Evolutionary conservation across 2,329 filamentous ascomycete species (phyloP).

Genomic region (Trematosphaeria pertusa): DNA sequence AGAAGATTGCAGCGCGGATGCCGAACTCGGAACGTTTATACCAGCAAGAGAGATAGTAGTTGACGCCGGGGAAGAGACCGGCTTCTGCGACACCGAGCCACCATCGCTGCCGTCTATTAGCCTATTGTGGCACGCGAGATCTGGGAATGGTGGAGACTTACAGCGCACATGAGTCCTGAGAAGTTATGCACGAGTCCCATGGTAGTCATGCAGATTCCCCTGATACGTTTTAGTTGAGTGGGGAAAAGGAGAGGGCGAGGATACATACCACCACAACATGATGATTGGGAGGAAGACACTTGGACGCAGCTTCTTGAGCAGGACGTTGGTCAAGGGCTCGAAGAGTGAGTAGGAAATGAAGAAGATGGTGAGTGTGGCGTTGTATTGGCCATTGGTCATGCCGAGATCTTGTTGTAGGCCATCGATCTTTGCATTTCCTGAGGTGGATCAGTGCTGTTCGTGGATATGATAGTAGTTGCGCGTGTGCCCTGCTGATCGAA

Average conservation of each 20-base stretch:
- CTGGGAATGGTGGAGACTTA: slow-evolving; percentile 15
- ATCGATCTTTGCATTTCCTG: slow-evolving; percentile 68
- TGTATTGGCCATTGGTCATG: slow-evolving; percentile 72
- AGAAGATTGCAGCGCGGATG: slow-evolving; percentile 81
- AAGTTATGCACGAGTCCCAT: slow-evolving; percentile 72
- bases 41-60: slow-evolving; percentile 85
- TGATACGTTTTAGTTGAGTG: no score
- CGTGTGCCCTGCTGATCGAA: no score
- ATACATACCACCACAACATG: slow-evolving; percentile 71
- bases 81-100: slow-evolving; percentile 78
- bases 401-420: slow-evolving; percentile 65
- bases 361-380: slow-evolving; percentile 79
- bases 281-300: slow-evolving; percentile 82
- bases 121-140: background rate
- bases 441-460: background rate
- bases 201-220: slow-evolving; percentile 71
- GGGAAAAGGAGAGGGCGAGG: no score
- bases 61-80: slow-evolving; percentile 69
- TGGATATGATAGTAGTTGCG: background rate
- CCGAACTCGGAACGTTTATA: slow-evolving; percentile 82
- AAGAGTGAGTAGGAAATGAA: slow-evolving; percentile 85
- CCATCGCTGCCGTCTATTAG: slow-evolving; percentile 41
- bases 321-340: slow-evolving; percentile 78
- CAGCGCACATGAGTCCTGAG: slow-evolving; percentile 68
- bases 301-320: slow-evolving; percentile 78